A percentile compares a stretch with the other conserved stretches of the same genome.
Conservation (phyloP, 768 basidiomycete genomes). For the Sarcodon aspratus region DNA sequence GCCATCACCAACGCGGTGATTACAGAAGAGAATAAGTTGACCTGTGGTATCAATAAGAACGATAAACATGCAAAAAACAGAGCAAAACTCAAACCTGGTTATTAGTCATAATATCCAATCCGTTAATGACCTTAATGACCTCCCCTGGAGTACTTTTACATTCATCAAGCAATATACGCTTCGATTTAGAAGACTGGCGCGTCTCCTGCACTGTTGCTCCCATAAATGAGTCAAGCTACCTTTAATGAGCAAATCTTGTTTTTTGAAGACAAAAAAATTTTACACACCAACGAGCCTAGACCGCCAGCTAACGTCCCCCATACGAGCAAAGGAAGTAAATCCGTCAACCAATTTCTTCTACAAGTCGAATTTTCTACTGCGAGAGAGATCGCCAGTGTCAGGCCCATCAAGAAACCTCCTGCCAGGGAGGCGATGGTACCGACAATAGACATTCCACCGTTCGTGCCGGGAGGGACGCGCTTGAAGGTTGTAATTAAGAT, state of each 20-base stretch:
- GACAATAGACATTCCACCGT: slow-evolving; percentile 70
- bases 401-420: slow-evolving; percentile 68
- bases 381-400: slow-evolving; percentile 43
- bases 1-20: slow-evolving; percentile 25
- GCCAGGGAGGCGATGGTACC: slow-evolving; percentile 65
- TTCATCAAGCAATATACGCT: slow-evolving; percentile 54
- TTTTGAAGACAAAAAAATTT: neutral
- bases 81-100: slow-evolving; percentile 50
- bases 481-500: slow-evolving; percentile 70
- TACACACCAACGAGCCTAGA: slow-evolving; percentile 67
- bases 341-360: slow-evolving; percentile 22
- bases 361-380: slow-evolving; percentile 53
- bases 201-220: slow-evolving; percentile 84
- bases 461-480: slow-evolving; percentile 78
- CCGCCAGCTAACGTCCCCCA: slow-evolving; percentile 64
- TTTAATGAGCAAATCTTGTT: neutral
- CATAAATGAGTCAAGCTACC: slow-evolving; percentile 72
- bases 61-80: neutral
- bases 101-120: slow-evolving; percentile 66
- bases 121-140: slow-evolving; percentile 47
- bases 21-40: slow-evolving; percentile 34
- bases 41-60: slow-evolving; percentile 11
- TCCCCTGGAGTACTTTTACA: slow-evolving; percentile 19
- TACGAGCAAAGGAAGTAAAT: slow-evolving; percentile 31
- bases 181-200: slow-evolving; percentile 50